Evolutionary conservation across 1,139 yeast genomes (phyloP).

Genomic region (Tardiomyces blankii): DNA sequence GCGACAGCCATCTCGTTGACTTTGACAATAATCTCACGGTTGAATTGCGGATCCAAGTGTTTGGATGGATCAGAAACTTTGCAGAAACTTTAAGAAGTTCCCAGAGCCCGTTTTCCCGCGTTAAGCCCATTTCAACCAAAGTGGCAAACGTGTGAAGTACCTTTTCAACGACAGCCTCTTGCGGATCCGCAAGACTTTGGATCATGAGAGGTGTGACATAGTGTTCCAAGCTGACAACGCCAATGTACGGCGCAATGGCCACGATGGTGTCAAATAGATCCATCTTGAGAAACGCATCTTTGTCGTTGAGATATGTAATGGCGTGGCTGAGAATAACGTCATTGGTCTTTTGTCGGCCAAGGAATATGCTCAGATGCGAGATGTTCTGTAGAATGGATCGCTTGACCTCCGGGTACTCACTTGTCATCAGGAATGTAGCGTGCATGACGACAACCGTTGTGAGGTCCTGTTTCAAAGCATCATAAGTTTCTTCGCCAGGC

Average conservation of each 20-base stretch:
- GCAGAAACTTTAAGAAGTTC: slow-evolving; percentile 39
- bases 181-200: slow-evolving; percentile 74
- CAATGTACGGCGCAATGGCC: slow-evolving; percentile 68
- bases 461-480: slow-evolving; percentile 23
- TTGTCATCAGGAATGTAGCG: slow-evolving; percentile 57
- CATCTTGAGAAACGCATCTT: slow-evolving; percentile 53
- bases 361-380: slow-evolving; percentile 63
- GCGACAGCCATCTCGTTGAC: slow-evolving; percentile 48
- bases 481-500: slow-evolving; percentile 25
- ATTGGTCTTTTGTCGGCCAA: slow-evolving; percentile 80
- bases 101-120: slow-evolving; percentile 38
- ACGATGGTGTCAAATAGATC: slow-evolving; percentile 70
- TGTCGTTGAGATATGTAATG: slow-evolving; percentile 82
- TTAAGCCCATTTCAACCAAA: slow-evolving; percentile 42
- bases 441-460: slow-evolving; percentile 51
- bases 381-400: slow-evolving; percentile 59
- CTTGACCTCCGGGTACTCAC: slow-evolving; percentile 52
- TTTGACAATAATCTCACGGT: slow-evolving; percentile 51
- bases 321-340: slow-evolving; percentile 83
- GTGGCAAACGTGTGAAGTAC: slow-evolving; percentile 60
- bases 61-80: slow-evolving; percentile 67
- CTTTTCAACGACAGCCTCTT: slow-evolving; percentile 71
- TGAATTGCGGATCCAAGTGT: slow-evolving; percentile 72
- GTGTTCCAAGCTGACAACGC: slow-evolving; percentile 73
- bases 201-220: slow-evolving; percentile 74